Conservation (phyloP, 352 stramenopile species). For the Pythium apleroticum region DNA sequence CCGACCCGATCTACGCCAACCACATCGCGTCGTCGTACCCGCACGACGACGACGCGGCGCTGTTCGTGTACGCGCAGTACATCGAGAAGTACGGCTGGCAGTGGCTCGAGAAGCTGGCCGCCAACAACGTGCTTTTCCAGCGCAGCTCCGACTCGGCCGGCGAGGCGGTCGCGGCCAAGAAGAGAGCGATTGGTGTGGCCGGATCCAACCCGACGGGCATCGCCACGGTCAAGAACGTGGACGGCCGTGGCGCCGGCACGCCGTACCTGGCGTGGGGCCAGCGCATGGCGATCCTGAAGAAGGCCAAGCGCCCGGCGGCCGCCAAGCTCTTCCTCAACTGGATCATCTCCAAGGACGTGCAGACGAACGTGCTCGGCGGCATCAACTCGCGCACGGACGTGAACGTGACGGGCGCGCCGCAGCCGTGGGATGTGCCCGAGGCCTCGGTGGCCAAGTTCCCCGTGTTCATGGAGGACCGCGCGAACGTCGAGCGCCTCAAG, state of each 20-base stretch:
- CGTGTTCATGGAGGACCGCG: constrained; percentile 52
- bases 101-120: constrained; percentile 42
- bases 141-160: constrained; percentile 35
- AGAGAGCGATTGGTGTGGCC: constrained; percentile 33
- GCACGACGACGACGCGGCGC: constrained; percentile 46
- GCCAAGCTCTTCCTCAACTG: constrained; percentile 67
- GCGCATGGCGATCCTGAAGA: constrained; percentile 56
- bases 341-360: constrained; percentile 36
- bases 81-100: constrained; percentile 57
- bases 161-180: constrained; percentile 28
- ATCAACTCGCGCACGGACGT: constrained; percentile 41
- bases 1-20: constrained; percentile 34
- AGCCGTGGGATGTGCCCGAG: not conserved
- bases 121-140: constrained; percentile 39
- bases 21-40: constrained; percentile 51
- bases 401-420: not conserved
- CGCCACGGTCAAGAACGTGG: not conserved
- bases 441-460: constrained; percentile 37
- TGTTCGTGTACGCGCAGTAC: constrained; percentile 50
- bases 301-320: constrained; percentile 47
- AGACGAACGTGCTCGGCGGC: constrained; percentile 30
- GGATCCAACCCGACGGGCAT: constrained; percentile 14
- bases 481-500: constrained; percentile 37
- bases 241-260: constrained; percentile 26
- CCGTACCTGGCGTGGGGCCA: constrained; percentile 49